phyloP scores from a whole-genome alignment of 352 stramenopile genomes.

The Nannochloropsis limnetica region DNA sequence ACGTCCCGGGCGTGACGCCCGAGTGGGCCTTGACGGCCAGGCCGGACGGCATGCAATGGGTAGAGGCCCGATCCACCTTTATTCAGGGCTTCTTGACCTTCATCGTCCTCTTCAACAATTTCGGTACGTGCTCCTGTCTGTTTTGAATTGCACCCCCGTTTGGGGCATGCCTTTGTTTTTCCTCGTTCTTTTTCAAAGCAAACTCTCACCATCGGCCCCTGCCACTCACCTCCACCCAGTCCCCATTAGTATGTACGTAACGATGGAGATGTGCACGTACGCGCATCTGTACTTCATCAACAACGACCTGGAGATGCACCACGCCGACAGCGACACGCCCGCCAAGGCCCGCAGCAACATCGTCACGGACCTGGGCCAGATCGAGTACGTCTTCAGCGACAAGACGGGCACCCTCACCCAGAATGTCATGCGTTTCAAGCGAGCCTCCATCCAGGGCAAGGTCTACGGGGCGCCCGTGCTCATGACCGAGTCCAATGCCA shows the following conservation, averaged over 20 bases:
- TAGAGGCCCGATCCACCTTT: not conserved
- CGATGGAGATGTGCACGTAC: constrained; percentile 88
- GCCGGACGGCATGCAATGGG: constrained; percentile 35
- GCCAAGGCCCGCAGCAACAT: constrained; percentile 59
- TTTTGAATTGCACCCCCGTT: constrained; percentile 56
- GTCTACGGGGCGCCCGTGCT: constrained; percentile 67
- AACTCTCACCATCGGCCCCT: not conserved
- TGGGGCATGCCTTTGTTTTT: constrained; percentile 39
- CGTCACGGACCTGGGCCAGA: constrained; percentile 76
- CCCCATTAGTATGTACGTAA: constrained; percentile 92
- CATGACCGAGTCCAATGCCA: constrained; percentile 22
- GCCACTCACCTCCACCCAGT: constrained; percentile 63
- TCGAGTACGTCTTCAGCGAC: constrained; percentile 90
- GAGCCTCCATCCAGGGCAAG: constrained; percentile 81
- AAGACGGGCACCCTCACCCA: constrained; percentile 88
- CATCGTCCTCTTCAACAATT: constrained; percentile 46
- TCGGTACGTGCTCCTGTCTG: constrained; percentile 60
- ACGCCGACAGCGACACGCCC: constrained; percentile 77
- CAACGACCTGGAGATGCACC: constrained; percentile 76
- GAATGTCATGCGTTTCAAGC: constrained; percentile 84
- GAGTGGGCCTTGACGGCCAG: constrained; percentile 28
- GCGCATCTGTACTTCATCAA: constrained; percentile 49
- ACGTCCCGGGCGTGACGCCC: constrained; percentile 16
- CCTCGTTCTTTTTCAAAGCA: constrained; percentile 16
- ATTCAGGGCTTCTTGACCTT: constrained; percentile 38